These are phyloP conservation scores for Globisporangium iwayamae DNA, from an alignment of 352 stramenopile species.

Conservation along the genomic window DNA sequence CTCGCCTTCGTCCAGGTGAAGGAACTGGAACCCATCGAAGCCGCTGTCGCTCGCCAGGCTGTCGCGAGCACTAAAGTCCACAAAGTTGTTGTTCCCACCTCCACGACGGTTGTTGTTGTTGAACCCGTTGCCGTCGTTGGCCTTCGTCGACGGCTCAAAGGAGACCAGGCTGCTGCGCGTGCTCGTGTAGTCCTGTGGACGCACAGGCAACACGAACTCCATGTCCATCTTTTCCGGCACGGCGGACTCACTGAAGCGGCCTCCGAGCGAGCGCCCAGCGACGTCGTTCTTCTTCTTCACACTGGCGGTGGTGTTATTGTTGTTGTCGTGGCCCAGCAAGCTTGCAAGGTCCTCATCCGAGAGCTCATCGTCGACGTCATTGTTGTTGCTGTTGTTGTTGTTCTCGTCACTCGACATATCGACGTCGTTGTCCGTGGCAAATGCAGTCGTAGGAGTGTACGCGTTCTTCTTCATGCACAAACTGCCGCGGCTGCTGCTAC, in stretches of 20 bases:
- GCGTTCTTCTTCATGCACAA: not conserved
- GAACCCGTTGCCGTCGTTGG: conserved; percentile 14
- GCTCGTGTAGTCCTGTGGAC: conserved; percentile 22
- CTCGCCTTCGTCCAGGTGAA: conserved; percentile 37
- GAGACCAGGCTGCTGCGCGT: conserved; percentile 60
- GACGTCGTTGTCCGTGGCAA: not conserved
- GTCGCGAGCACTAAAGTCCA: conserved; percentile 29
- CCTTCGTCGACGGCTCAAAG: conserved; percentile 34
- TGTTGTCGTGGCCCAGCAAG: not conserved
- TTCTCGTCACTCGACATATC: not conserved
- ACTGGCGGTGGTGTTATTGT: not conserved
- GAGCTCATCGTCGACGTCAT: not conserved
- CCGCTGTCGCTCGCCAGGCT: conserved; percentile 63
- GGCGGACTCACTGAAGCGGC: conserved; percentile 20
- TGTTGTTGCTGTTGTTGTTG: not conserved
- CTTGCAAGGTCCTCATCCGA: not conserved
- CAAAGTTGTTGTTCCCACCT: conserved; percentile 20
- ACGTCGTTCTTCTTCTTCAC: not conserved
- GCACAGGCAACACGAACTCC: conserved; percentile 34
- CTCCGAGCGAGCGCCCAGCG: not conserved
- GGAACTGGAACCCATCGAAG: conserved; percentile 55
- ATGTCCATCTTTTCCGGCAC: conserved; percentile 31
- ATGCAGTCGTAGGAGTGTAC: not conserved
- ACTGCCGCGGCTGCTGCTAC: conserved; percentile 8
- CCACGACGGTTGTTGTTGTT: conserved; percentile 18